A percentile compares a stretch with the other conserved stretches of the same genome.
These are phyloP conservation scores for Cyclanthera cordifolia DNA, from an alignment of 306 rosid genomes.

Conservation along the genomic window DNA sequence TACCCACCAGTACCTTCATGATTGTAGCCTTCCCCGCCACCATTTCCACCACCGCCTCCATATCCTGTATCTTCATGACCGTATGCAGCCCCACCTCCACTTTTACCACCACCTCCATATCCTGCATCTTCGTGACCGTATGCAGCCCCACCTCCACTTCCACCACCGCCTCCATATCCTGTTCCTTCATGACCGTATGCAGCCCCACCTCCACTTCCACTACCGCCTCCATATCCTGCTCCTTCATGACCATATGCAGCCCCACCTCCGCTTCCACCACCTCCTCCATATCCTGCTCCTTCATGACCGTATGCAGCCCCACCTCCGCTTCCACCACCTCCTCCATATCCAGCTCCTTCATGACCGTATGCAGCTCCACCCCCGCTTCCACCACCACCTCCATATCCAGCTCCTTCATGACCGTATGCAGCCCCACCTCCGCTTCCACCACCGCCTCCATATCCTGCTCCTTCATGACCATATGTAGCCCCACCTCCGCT, in stretches of 20 bases:
- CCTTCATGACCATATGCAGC: not conserved
- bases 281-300: not conserved
- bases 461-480: not conserved
- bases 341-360: not conserved
- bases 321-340: not conserved
- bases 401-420: not conserved
- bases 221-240: not conserved
- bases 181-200: not conserved
- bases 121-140: not conserved
- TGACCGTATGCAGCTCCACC: not conserved
- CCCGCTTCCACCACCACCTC: not conserved
- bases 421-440: not conserved
- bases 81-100: not conserved
- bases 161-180: not conserved
- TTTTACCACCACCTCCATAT: constrained; percentile 1
- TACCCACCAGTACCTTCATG: not conserved
- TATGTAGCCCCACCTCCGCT: not conserved
- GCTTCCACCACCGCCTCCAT: constrained; percentile 2
- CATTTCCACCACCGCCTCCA: not conserved
- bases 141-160: not conserved
- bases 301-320: not conserved
- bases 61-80: not conserved
- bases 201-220: not conserved
- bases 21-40: not conserved
- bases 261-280: not conserved